These are phyloP conservation scores for Macrophomina phaseolina DNA, from an alignment of 2,329 filamentous ascomycete species.

Conservation along the genomic window DNA sequence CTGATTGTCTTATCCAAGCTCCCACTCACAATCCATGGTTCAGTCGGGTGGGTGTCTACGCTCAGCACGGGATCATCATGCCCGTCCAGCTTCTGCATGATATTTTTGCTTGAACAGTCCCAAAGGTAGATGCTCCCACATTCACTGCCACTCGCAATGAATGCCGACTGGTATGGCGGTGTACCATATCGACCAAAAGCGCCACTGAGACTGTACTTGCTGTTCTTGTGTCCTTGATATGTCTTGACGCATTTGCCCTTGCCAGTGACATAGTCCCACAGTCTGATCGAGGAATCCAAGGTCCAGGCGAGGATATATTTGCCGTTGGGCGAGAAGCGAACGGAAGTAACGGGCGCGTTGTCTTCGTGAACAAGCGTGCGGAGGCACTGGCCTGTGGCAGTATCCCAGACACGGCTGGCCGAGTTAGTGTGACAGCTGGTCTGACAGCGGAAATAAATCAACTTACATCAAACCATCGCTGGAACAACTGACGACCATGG, in stretches of 20 bases:
- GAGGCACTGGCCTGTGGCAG: constrained; percentile 90
- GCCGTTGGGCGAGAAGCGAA: constrained; percentile 93
- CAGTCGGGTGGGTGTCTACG: constrained; percentile 63
- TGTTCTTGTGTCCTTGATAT: constrained; percentile 90
- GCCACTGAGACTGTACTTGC: constrained; percentile 81
- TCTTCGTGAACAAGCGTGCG: constrained; percentile 96
- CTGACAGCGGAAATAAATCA: neutral
- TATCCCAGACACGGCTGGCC: constrained; percentile 82
- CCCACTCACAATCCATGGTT: constrained; percentile 64
- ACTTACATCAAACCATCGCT: constrained; percentile 69
- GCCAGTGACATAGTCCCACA: constrained; percentile 95
- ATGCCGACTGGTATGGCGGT: constrained; percentile 54
- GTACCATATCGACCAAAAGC: constrained; percentile 74
- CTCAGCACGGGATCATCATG: constrained; percentile 65
- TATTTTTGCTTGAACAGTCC: constrained; percentile 85
- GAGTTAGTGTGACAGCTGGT: constrained; percentile 38
- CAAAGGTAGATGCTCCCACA: constrained; percentile 85
- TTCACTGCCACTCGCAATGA: constrained; percentile 84
- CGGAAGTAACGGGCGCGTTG: constrained; percentile 85
- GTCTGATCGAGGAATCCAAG: constrained; percentile 83
- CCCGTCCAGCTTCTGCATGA: constrained; percentile 70
- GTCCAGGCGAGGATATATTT: constrained; percentile 92
- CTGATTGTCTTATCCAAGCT: constrained; percentile 67
- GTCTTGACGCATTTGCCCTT: constrained; percentile 93
- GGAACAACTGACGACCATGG: constrained; percentile 87